phyloP scores from a whole-genome alignment of 2,329 filamentous ascomycete genomes.

The Cercospora sp. region DNA sequence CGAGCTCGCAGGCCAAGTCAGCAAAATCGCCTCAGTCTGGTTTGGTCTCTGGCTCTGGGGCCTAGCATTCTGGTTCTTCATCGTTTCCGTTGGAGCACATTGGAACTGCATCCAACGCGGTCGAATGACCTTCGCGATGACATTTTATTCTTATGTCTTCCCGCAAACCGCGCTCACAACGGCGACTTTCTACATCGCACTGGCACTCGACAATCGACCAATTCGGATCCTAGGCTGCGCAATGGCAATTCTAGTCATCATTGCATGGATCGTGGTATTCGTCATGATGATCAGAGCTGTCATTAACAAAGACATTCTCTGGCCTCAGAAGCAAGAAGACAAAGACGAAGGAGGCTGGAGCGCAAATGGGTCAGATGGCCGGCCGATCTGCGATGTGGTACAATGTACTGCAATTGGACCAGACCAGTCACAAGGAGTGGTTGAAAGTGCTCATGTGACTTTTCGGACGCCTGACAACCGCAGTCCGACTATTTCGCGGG shows the following conservation, averaged over 20 bases:
- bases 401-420: background rate
- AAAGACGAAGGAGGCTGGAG: constrained; percentile 61
- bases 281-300: constrained; percentile 70
- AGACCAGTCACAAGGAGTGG: background rate
- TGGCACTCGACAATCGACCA: constrained; percentile 48
- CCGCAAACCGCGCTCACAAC: constrained; percentile 65
- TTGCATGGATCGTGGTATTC: constrained; percentile 69
- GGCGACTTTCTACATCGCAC: constrained; percentile 70
- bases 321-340: constrained; percentile 71
- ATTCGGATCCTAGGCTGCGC: constrained; percentile 68
- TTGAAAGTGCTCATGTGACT: background rate
- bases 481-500: background rate
- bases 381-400: background rate
- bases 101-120: constrained; percentile 63
- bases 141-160: constrained; percentile 81
- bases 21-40: constrained; percentile 60
- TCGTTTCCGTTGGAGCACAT: constrained; percentile 74
- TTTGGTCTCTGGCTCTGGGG: constrained; percentile 78
- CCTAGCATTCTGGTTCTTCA: constrained; percentile 80
- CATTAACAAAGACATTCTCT: constrained; percentile 65
- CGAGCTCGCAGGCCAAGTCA: constrained; percentile 55
- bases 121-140: constrained; percentile 75
- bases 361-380: background rate
- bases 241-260: constrained; percentile 64
- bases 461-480: background rate